Conservation (phyloP, 2,329 filamentous ascomycete species). For the Fusarium sp. region DNA sequence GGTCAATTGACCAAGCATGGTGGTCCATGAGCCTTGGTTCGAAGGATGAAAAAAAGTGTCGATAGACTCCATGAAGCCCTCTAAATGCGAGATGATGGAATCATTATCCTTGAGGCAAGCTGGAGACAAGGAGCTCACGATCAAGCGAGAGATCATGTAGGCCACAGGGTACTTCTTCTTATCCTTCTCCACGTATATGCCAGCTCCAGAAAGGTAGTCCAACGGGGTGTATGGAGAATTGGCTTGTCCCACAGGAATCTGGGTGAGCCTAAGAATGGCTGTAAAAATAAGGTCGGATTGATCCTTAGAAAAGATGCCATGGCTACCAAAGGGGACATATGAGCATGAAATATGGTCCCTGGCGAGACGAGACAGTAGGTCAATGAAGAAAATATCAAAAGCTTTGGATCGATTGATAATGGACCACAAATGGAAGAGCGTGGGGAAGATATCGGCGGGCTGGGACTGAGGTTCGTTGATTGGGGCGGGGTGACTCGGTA, state of each 20-base stretch:
- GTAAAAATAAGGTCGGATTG: slow-evolving; percentile 96
- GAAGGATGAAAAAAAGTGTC: slow-evolving; percentile 99
- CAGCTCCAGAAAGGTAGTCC: slow-evolving; percentile 86
- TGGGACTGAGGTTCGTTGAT: slow-evolving; percentile 80
- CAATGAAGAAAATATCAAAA: slow-evolving; percentile 88
- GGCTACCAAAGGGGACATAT: slow-evolving; percentile 83
- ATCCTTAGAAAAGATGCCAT: slow-evolving; percentile 92
- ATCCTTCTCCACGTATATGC: slow-evolving; percentile 90
- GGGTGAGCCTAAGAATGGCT: slow-evolving; percentile 86
- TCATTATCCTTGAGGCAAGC: slow-evolving; percentile 80
- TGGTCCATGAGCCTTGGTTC: slow-evolving; percentile 93
- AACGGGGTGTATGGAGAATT: slow-evolving; percentile 91
- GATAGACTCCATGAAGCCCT: slow-evolving; percentile 92
- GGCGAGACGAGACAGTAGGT: slow-evolving; percentile 88
- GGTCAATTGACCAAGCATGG: slow-evolving; percentile 87
- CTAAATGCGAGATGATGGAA: slow-evolving; percentile 86
- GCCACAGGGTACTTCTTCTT: slow-evolving; percentile 91
- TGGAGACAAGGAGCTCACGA: slow-evolving; percentile 93
- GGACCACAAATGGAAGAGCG: slow-evolving; percentile 97
- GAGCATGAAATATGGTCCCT: slow-evolving; percentile 82
- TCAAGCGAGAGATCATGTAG: slow-evolving; percentile 93
- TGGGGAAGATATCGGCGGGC: slow-evolving; percentile 89
- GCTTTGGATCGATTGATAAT: slow-evolving; percentile 89
- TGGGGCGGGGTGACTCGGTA: slow-evolving; percentile 86
- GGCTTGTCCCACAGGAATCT: slow-evolving; percentile 96